Percentiles rank a stretch among this genome's conserved stretches.
phyloP scores from a whole-genome alignment of 2,329 filamentous ascomycete genomes.

The Xylaria sp. region DNA sequence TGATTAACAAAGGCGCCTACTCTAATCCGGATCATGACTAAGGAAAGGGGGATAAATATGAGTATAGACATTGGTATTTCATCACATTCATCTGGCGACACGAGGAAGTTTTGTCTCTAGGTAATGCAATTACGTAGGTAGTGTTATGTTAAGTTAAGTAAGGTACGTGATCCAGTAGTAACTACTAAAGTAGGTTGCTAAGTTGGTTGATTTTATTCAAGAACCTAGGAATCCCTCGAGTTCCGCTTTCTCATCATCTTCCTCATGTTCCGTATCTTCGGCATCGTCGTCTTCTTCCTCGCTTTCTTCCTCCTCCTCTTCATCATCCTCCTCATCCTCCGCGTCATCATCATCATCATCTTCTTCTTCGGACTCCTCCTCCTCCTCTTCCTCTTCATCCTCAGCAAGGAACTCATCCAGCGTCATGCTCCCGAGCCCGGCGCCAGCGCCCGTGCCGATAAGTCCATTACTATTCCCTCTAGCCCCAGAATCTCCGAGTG shows the following conservation, averaged over 20 bases:
- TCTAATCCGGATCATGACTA: neutral
- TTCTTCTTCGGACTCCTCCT: conserved; percentile 57
- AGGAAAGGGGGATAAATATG: neutral
- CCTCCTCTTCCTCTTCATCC: conserved; percentile 62
- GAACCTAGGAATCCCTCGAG: conserved; percentile 54
- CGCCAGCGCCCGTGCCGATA: conserved; percentile 35
- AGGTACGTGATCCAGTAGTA: neutral
- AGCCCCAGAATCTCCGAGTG: conserved; percentile 66
- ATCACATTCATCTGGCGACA: too few relatives aligned
- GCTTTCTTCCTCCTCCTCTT: conserved; percentile 48
- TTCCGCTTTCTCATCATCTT: conserved; percentile 56
- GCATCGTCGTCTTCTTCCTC: conserved; percentile 53
- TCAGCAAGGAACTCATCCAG: conserved; percentile 94
- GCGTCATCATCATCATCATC: conserved; percentile 59
- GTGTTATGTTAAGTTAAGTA: neutral
- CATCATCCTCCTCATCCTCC: conserved; percentile 53
- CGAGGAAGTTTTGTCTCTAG: neutral
- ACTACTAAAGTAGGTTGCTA: neutral
- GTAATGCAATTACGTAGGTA: neutral
- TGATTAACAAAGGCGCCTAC: neutral
- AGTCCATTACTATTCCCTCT: conserved; percentile 59
- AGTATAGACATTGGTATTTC: too few relatives aligned
- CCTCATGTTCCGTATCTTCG: conserved; percentile 51
- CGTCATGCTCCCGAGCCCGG: conserved; percentile 73
- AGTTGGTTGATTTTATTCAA: conserved; percentile 30